Evolutionary conservation across 352 stramenopile species (phyloP), one percentile per base, ranked within the genome.

Genomic region (Pythium diclinum): DNA sequence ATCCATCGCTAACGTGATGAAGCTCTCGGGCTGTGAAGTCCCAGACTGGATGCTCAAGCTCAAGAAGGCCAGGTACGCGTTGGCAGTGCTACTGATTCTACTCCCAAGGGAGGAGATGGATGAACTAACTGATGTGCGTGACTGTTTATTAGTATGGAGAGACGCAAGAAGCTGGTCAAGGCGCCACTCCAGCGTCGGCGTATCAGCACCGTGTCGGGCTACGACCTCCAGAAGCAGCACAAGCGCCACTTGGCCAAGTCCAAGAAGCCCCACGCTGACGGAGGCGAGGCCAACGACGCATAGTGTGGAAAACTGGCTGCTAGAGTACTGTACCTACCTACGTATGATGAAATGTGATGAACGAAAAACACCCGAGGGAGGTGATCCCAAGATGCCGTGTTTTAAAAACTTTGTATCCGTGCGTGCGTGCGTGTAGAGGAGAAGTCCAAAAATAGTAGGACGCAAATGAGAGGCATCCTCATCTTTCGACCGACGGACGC

Each of bases 1-100:
- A 11, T 91, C 93, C 17, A 98, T 99, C 66, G 97, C 97, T 19
- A 99, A 99, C 67, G 92, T 99, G 44, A 99, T 99, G 92, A 97
- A 97, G 68, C 80, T 99, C n/a, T 98, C 87, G 53, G 97, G 97
- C 33, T 99, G 96, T 68, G 90, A 99, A 19, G 96, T 99, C 14
- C 95, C 96, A 14, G 89, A 98, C 36, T 99, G 97, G 97, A 99
- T 99, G 96, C 83, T 99, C 38, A 88, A 88, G 66, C 77, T 99
- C 42, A 98, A 98, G 73, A 97, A 94, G 64, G 77, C 85, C 55
- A 95, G 81, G 84, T 92, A 84, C 38, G 9, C 51, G 8, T 21
- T 34, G 25, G 25, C 25, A 28, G 2, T 28, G 25, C 25, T 28
- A 28, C 1, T 28, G 25, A 28, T 28, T 28, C 25, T 28, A 28